phyloP scores from a whole-genome alignment of 78 protist genomes.

The Tieghemostelium lacteum region DNA sequence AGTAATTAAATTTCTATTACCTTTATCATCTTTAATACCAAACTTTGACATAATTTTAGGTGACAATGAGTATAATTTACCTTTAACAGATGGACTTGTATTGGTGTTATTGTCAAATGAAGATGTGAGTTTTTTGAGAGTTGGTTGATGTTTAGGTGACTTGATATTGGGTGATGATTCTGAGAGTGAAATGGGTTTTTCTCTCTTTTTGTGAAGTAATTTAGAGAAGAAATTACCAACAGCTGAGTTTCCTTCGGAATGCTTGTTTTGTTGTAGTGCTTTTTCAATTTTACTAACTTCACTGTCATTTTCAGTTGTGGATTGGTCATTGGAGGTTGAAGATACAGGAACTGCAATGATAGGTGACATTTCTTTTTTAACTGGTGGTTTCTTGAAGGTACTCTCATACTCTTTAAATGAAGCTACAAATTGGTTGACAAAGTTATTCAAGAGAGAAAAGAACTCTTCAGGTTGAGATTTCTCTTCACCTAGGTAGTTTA shows the following conservation, averaged over 20 bases:
- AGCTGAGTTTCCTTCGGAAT: not conserved
- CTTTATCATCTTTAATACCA: not conserved
- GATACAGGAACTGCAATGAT: not conserved
- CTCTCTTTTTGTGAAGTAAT: not conserved
- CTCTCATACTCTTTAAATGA: conserved; percentile 44
- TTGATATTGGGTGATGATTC: conserved; percentile 6
- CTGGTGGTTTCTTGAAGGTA: not conserved
- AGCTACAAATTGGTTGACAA: not conserved
- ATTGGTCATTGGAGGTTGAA: not conserved
- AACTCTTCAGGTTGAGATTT: conserved; percentile 56
- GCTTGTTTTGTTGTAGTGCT: not conserved
- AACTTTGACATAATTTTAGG: conserved; percentile 16
- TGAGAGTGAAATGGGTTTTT: not conserved
- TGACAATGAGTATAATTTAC: not conserved
- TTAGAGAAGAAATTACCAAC: not conserved
- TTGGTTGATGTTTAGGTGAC: not conserved
- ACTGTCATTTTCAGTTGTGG: not conserved
- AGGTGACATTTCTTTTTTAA: not conserved
- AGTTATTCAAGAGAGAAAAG: conserved; percentile 18
- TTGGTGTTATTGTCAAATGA: not conserved
- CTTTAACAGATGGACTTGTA: not conserved
- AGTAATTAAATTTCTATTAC: not conserved
- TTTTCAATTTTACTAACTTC: not conserved
- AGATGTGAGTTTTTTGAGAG: not conserved
- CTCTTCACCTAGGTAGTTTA: conserved; percentile 43